Base-by-base conservation (phyloP, 2,329 filamentous ascomycete species). In the Neodidymelliopsis sp. region DNA sequence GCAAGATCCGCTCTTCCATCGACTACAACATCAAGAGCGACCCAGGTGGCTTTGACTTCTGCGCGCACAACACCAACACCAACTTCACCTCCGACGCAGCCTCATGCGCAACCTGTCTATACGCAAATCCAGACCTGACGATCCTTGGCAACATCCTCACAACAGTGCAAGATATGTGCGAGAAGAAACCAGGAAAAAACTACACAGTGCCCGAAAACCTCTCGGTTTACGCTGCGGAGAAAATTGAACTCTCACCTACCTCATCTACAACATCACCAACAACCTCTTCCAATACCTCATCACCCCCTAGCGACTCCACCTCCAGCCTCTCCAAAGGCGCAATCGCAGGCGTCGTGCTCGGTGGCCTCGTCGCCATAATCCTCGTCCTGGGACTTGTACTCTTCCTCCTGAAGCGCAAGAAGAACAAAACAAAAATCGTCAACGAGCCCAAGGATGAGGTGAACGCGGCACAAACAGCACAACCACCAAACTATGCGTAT, bases 61-160 rank as follows among this genome's bases (percentile, higher is more conserved):
- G 61, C 52, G 59, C 55, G 15, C 33, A 30, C 33, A 38, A 46
- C 19, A 40, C 44, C 23, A 40, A 42, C 13, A 50, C 53, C 2
- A 59, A 62, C 27, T 62, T 58, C 24, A 61, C 56, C 6, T n/a
- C 40, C 11, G 40, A 59, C 24, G 51, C 56, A 7, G 49, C 57
- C 4, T 22, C 35, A 4, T 64, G 61, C 40, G 44, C 52, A 12
- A 33, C 20, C 7, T 64, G 57, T 30, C 33, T 64, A 12, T 58
- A 62, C 20, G 37, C 52, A 10, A 35, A 40, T 9, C 31, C 47
- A 4, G 47, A 45, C 8, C 19, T 62, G 38, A 62, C 57, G 2
- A 57, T 62, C 15, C 12, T 62, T 27, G 61, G 55, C 2, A 64
- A 64, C 16, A 57, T 62, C 20, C 54, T 62, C 7, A 33, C 50